These are phyloP conservation scores for Podila minutissima DNA, from an alignment of 192 early-diverging fungal genomes.

Conservation along the genomic window DNA sequence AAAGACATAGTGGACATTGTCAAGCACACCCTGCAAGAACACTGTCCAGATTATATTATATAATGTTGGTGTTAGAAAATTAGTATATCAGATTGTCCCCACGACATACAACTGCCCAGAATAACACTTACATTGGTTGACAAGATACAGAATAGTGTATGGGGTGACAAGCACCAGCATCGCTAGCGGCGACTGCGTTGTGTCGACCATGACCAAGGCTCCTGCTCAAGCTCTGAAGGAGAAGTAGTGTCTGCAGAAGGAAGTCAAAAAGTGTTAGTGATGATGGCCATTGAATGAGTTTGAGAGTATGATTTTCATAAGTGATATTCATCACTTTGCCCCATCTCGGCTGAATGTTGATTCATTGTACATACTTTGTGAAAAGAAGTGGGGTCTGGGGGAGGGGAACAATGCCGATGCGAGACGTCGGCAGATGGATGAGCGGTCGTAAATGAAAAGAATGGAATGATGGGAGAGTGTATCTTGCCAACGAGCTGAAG, in stretches of 20 bases:
- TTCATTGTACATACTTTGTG: too few relatives aligned
- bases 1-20: conserved; percentile 49
- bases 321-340: too few relatives aligned
- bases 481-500: background rate
- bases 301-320: too few relatives aligned
- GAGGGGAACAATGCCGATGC: too few relatives aligned
- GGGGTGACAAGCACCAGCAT: conserved; percentile 51
- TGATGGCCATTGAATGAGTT: background rate
- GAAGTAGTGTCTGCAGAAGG: background rate
- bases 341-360: too few relatives aligned
- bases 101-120: background rate
- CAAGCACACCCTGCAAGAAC: conserved; percentile 36
- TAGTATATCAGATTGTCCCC: background rate
- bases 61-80: background rate
- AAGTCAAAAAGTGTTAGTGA: background rate
- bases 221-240: background rate
- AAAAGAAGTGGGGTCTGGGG: too few relatives aligned
- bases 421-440: background rate
- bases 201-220: conserved; percentile 17
- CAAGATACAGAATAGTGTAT: conserved; percentile 46
- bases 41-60: conserved; percentile 5
- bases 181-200: conserved; percentile 41
- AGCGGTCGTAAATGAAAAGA: background rate
- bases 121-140: conserved; percentile 28
- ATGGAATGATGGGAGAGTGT: background rate